Conservation (phyloP, 2,329 filamentous ascomycete genomes). For the Trichoderma harzianum region DNA sequence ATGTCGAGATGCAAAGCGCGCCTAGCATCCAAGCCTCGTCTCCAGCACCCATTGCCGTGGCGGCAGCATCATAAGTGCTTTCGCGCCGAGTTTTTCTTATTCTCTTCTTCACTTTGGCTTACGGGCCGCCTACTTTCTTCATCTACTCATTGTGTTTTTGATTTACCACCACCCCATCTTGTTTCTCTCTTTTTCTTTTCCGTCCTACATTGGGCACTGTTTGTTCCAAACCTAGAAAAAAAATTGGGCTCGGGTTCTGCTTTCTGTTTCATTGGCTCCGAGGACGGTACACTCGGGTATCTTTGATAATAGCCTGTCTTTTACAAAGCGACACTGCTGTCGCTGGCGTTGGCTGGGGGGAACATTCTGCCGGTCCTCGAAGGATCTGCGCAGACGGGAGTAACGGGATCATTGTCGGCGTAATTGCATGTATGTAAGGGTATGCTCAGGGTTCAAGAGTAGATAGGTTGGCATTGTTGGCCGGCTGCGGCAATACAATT, state of each 20-base stretch:
- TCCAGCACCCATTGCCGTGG: conserved; percentile 47
- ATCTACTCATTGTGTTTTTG: neutral
- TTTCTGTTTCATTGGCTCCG: neutral
- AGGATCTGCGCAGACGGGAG: conserved; percentile 19
- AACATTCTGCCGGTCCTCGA: conserved; percentile 9
- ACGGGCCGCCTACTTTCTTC: neutral
- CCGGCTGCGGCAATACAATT: conserved; percentile 4
- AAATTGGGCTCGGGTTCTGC: neutral
- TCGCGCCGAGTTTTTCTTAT: neutral
- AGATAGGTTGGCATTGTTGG: conserved; percentile 13
- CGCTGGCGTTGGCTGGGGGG: conserved; percentile 29
- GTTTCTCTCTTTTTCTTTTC: neutral
- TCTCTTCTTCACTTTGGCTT: neutral
- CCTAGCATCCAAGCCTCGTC: conserved; percentile 52
- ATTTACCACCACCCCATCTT: neutral
- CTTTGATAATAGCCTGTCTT: conserved; percentile 11
- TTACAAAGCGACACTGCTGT: conserved; percentile 26
- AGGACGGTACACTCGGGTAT: neutral
- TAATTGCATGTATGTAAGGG: conserved; percentile 18
- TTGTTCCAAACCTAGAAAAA: conserved; percentile 11
- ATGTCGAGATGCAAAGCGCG: conserved; percentile 52
- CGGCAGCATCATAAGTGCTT: conserved; percentile 40
- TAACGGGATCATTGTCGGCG: conserved; percentile 20
- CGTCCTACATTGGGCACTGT: neutral
- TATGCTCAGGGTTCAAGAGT: conserved; percentile 7